These are phyloP conservation scores for Gloeophyllum trabeum DNA, from an alignment of 768 basidiomycete genomes.

Conservation along the genomic window DNA sequence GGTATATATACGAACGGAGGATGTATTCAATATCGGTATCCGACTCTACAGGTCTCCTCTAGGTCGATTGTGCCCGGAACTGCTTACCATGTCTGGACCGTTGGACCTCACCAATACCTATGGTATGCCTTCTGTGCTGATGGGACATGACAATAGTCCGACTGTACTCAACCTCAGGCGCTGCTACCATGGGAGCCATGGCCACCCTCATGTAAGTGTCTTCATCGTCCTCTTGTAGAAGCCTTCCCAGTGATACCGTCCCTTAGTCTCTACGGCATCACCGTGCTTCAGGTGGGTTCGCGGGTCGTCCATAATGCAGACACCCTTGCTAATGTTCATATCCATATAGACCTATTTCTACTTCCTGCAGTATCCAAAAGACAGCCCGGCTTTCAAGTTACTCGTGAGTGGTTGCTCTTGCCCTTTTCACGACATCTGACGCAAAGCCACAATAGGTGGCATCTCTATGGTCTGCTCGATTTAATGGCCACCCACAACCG, in stretches of 20 bases:
- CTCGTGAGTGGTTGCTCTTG: constrained; percentile 18
- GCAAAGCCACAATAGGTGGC: neutral
- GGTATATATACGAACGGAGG: no score
- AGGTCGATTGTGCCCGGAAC: no score
- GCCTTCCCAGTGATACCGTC: constrained; percentile 21
- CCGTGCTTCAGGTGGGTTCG: neutral
- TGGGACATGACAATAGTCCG: no score
- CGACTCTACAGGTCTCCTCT: no score
- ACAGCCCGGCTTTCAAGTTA: constrained; percentile 19
- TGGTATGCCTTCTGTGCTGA: no score
- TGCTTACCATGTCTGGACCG: no score
- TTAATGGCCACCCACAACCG: neutral
- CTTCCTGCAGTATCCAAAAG: constrained; percentile 27
- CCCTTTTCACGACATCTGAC: no score
- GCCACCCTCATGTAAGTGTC: neutral
- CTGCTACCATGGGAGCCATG: neutral
- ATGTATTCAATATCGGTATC: no score
- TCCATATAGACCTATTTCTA: constrained; percentile 28
- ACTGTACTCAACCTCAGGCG: no score
- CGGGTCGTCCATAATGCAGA: constrained; percentile 2
- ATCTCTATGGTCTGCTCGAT: neutral
- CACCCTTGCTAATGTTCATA: neutral
- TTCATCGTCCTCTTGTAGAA: constrained; percentile 14
- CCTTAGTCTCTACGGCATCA: neutral
- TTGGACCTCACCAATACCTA: no score